Base-by-base conservation (phyloP, 2,329 filamentous ascomycete species). In the Neoarthrinium moseri region DNA sequence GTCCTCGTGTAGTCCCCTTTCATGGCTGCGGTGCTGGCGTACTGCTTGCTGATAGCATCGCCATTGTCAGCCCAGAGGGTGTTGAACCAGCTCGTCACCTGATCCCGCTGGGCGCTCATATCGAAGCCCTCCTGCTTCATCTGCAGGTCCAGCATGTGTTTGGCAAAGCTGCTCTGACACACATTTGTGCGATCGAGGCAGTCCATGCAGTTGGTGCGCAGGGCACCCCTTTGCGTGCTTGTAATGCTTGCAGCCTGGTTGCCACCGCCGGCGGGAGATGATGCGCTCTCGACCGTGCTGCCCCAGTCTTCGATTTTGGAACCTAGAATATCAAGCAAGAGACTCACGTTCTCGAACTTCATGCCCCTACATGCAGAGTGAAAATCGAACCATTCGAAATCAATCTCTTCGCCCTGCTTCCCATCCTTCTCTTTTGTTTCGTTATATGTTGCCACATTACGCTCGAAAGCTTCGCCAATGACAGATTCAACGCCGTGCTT, bases 191-290 rank as follows among this genome's bases (percentile, higher is more conserved):
- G 83, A 63, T 99, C 94, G 8, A 99, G 73, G 57, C 94, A 99
- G 61, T 99, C 94, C 94, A 99, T 97, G 66, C 94, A 99, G 61
- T 99, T 99, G 2, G 91, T 96, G 46, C 94, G 80, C n/a, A 97
- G 65, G 6, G 95, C 81, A 1, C 91, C 91, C 21, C 71, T 75
- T 62, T 96, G 91, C 37, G 62, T 70, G 4, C 61, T 56, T 13
- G 67, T 55, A 12, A 78, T 48, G n/a, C n/a, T n/a, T n/a, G n/a
- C n/a, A n/a, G n/a, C n/a, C n/a, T n/a, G n/a, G 23, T 66, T 60
- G 2, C 73, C 75, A 21, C 15, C 29, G 10, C 11, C 20, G 10
- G 41, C 10, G 26, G 30, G 30, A n/a, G n/a, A n/a, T n/a, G n/a
- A n/a, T n/a, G n/a, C n/a, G 11, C 66, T 57, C 43, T 76, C 70